Conservation (phyloP, 2,329 filamentous ascomycete species). For the Corynespora cassiicola region DNA sequence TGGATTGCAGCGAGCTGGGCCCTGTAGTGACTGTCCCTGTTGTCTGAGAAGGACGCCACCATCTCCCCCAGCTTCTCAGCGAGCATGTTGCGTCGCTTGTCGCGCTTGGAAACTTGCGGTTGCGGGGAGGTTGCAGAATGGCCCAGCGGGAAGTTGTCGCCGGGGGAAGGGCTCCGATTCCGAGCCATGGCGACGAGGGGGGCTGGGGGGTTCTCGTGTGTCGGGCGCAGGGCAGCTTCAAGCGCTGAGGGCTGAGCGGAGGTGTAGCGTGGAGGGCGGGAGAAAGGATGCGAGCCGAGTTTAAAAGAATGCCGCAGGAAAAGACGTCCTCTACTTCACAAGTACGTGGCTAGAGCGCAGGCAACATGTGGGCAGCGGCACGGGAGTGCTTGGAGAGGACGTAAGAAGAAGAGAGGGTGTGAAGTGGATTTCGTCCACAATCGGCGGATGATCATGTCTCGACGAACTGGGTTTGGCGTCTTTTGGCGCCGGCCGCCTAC, state of each 20-base stretch:
- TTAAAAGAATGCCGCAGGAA: neutral
- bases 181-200: slow-evolving; percentile 45
- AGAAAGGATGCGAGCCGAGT: neutral
- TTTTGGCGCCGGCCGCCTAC: slow-evolving; percentile 4
- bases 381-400: too few species aligned
- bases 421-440: too few species aligned
- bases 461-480: slow-evolving; percentile 8
- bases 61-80: slow-evolving; percentile 79
- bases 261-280: too few species aligned
- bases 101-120: slow-evolving; percentile 75
- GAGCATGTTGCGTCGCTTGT: slow-evolving; percentile 85
- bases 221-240: too few species aligned
- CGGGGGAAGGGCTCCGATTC: slow-evolving; percentile 45
- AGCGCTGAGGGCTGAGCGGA: too few species aligned
- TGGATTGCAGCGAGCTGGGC: slow-evolving; percentile 92
- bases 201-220: too few species aligned
- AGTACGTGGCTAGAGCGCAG: slow-evolving; percentile 8
- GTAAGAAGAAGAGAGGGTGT: neutral
- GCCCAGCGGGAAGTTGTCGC: slow-evolving; percentile 42
- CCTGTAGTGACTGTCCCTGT: slow-evolving; percentile 83
- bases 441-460: neutral
- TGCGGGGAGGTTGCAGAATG: slow-evolving; percentile 52
- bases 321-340: slow-evolving; percentile 1
- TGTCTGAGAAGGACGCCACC: slow-evolving; percentile 77
- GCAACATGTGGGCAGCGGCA: slow-evolving; percentile 11